Evolutionary conservation across 768 basidiomycete genomes (phyloP).

Genomic region (Leccinum subgranulosum): DNA sequence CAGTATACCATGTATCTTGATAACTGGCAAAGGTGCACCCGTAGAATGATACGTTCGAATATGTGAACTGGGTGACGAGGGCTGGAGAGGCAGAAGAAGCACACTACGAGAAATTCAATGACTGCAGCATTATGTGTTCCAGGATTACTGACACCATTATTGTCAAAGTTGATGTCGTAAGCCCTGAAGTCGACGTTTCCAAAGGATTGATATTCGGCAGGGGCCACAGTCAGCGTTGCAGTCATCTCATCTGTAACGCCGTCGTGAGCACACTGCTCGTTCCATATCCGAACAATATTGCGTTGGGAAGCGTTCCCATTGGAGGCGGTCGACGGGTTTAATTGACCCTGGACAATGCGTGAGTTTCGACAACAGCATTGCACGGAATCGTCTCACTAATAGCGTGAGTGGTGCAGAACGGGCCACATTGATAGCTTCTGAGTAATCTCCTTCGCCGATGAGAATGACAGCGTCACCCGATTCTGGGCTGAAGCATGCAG

Average conservation of each 20-base stretch:
- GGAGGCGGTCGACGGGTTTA: conserved; percentile 37
- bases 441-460: background rate
- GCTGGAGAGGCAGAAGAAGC: conserved; percentile 56
- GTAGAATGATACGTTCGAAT: conserved; percentile 65
- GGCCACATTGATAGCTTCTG: conserved; percentile 21
- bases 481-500: background rate
- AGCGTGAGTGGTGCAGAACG: conserved; percentile 52
- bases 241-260: conserved; percentile 56
- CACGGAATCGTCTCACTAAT: conserved; percentile 35
- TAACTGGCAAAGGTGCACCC: conserved; percentile 45
- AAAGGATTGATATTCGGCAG: conserved; percentile 45
- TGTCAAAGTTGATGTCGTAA: conserved; percentile 67
- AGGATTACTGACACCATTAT: conserved; percentile 47
- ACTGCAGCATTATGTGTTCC: background rate
- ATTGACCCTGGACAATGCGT: conserved; percentile 43
- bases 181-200: conserved; percentile 59
- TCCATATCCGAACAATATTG: conserved; percentile 54
- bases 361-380: background rate
- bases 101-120: background rate
- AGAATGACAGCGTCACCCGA: background rate
- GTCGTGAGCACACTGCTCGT: conserved; percentile 40
- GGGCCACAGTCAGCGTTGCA: conserved; percentile 55
- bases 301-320: conserved; percentile 42
- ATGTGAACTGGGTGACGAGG: conserved; percentile 57
- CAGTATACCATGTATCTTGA: conserved; percentile 54